Evolutionary conservation across 1,139 yeast genomes (phyloP).

Genomic region (Kurtzmaniella quercitrusa): DNA sequence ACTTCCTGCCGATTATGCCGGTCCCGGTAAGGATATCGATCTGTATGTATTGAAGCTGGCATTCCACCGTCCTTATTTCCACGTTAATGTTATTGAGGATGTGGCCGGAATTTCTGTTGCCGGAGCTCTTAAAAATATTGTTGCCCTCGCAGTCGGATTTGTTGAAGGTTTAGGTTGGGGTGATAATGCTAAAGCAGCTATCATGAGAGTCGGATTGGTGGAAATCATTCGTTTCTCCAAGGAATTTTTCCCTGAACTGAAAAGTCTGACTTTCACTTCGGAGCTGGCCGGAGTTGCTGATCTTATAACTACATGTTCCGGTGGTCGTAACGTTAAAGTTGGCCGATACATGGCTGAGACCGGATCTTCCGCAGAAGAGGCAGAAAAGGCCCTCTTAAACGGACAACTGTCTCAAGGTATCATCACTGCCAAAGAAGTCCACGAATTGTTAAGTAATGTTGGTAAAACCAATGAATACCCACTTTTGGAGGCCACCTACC

Average conservation of each 20-base stretch:
- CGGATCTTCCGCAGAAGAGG: constrained; percentile 38
- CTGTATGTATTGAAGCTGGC: constrained; percentile 36
- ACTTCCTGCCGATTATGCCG: constrained; percentile 37
- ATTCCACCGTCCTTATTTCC: constrained; percentile 48
- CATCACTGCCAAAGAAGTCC: constrained; percentile 46
- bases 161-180: constrained; percentile 52
- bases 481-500: constrained; percentile 47
- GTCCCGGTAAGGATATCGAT: constrained; percentile 42
- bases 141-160: constrained; percentile 47
- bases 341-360: constrained; percentile 48
- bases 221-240: constrained; percentile 42
- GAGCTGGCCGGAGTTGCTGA: constrained; percentile 53
- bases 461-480: constrained; percentile 36
- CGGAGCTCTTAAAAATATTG: constrained; percentile 47
- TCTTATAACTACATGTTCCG: constrained; percentile 46
- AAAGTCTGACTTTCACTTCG: constrained; percentile 36
- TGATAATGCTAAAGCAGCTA: constrained; percentile 48
- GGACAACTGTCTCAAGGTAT: constrained; percentile 52
- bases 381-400: constrained; percentile 43
- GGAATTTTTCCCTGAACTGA: constrained; percentile 40
- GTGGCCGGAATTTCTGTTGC: constrained; percentile 50
- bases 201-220: constrained; percentile 45
- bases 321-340: constrained; percentile 48
- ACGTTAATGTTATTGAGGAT: constrained; percentile 44
- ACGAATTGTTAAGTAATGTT: constrained; percentile 37